Base-by-base conservation (phyloP, 495 filamentous ascomycete genomes). In the Bathelium albidoporum region DNA sequence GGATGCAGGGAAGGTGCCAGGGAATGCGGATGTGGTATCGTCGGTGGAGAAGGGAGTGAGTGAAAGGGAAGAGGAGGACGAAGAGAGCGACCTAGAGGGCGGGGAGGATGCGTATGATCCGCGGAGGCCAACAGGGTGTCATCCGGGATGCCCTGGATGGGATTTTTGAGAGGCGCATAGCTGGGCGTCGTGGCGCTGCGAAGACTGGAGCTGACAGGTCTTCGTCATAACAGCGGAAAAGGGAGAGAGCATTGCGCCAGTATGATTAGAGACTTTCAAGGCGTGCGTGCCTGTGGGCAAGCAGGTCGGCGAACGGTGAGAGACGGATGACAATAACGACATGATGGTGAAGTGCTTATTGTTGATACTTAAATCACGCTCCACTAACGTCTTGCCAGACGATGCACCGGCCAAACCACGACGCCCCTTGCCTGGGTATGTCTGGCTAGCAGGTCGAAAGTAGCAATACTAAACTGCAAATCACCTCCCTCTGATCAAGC, bases 81-180 rank as follows among this genome's bases (percentile, higher is more conserved):
- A 79, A 36, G 76, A 79, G 69, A 68, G 68, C 34, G 70, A 75
- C 62, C 70, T 72, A 69, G 71, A 69, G 32, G 67, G 69, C 5
- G 76, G 71, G 18, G 67, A 69, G 32, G 77, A 72, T 5, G 78
- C 78, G 61, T 84, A 84, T 72, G 73, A 84, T 72, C 82, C 82
- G 18, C 72, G 73, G 20, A 68, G 69, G 32, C 82, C 82, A 32
- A 84, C 81, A 4, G 80, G 71, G 59, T 85, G 82, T 28, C 24
- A 31, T 14, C 5, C 28, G 10, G 34, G 24, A 12, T 63, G 61
- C 20, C 4, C 34, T 11, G 60, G 36, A 22, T 43, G 24, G 14
- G 28, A n/a, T 12, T 1, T 28, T 12, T 62, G 34, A 59, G 24
- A 11, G 12, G 4, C 22, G 0, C 7, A 29, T 0, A 1, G 10